Evolutionary conservation across 495 filamentous ascomycete species (phyloP), one percentile per base, ranked within the genome.

Genomic region (Aspergillus bertholletiae): DNA sequence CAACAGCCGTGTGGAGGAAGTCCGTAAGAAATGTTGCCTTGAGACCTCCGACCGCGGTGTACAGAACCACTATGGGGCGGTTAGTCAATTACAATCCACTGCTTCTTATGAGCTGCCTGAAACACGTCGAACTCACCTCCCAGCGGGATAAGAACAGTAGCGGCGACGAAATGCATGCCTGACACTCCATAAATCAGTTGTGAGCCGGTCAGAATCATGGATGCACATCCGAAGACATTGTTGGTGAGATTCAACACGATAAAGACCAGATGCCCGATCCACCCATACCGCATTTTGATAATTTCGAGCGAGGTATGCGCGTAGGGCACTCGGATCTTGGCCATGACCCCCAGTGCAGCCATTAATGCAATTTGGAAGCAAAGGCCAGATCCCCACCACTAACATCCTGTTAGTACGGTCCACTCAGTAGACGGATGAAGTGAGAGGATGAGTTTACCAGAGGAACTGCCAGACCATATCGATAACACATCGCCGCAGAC

Each of bases 241-340:
- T 74, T 79, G 17, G 74, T 70, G 18, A 81, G 64, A 40, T 78
- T 78, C 46, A 84, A 74, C 5, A 75, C 59, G 20, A 80, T 74
- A 51, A 74, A 81, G 13, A 80, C 72, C 13, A 74, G 52, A 67
- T 84, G 80, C 0, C 72, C 78, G 20, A 73, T 63, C 17, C 66
- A 65, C 21, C 80, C 79, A 62, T 84, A 82, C 51, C 80, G 72
- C 62, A 77, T 74, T 18, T 74, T 72, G 45, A 82, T 75, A 35
- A 80, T 76, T 58, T 84, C 80, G 5, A 82, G 64, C 21, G 76
- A 82, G 0, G 80, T 84, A 58, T 81, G 79, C 0, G 79, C 79
- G 57, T 81, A 81, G 5, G 80, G 80, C 5, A 80, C 80, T 60
- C 75, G 61, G 48, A 72, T 65, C 56, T 75, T 75, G 34, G 69